Evolutionary conservation across 2,329 filamentous ascomycete genomes (phyloP), one percentile per base, ranked within the genome.

Genomic region (Pseudocercospora eumusae): DNA sequence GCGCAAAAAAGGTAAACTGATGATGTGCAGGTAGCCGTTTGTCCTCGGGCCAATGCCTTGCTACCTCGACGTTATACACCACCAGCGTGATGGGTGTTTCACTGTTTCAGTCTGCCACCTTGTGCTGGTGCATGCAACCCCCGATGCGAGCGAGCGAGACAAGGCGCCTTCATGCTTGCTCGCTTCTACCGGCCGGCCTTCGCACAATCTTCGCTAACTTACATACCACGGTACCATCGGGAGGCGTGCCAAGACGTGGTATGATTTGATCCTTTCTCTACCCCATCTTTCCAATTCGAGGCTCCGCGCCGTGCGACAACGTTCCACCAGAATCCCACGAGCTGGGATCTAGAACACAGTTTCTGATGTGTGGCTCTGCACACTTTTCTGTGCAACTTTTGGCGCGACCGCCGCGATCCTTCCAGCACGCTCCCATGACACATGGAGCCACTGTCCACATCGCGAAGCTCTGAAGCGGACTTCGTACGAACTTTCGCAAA

Each of bases 401-500:
- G 20, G 15, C 23, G 47, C 47, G 33, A 36, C 33, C 13, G n/a
- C n/a, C 44, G 11, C 18, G 3, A 36, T 36, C 40, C 55, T 47
- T 57, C 55, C 55, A 66, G 59, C 60, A 62, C 56, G 7, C 44
- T 63, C 63, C 60, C 20, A 62, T 61, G 58, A 61, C 58, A 63
- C 57, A 61, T 56, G 45, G 58, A 4, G 40, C 15, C 40, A 11
- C 10, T 31, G 23, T 18, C 42, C 42, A 45, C 47, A 21, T 25
- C 45, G 21, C 18, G 45, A 25, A 10, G 15, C 10, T 23, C 42
- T 33, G 53, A 56, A 13, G 52, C 23, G 18, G 18, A 31, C 42
- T 47, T 54, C 28, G 47, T 44, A 27, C 53, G 53, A 56, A 36
- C 13, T 36, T 36, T n/a, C 33, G 33, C 33, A n/a, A 36, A n/a